Base-by-base conservation (phyloP, 441 rosid species). In the Hypseocharis bilobata region DNA sequence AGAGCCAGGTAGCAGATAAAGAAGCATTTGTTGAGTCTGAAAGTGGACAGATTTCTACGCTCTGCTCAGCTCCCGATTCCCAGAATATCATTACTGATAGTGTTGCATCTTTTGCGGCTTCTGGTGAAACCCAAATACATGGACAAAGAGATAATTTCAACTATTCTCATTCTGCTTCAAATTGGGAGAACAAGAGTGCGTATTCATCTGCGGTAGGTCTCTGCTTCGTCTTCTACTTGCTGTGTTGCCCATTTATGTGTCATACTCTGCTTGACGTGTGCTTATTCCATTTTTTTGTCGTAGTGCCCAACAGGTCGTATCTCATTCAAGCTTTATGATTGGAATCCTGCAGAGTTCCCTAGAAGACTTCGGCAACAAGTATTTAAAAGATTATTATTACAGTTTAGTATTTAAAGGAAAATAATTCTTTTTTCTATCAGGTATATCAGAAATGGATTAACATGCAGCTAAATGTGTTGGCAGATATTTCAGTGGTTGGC, bases 341-440 rank as follows among this genome's bases (percentile, higher is more conserved):
- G 98, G 98, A 93, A 93, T 78, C 98, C 98, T 1, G 98, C 98
- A 2, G 98, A 93, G 77, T 93, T 93, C 71, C 98, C 98, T 0
- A 81, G 98, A 79, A 88, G 96, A 81, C 96, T 93, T 32, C 96
- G 97, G 70, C 98, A 83, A 74, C 98, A 93, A 88, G 98, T 93
- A 92, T 76, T 78, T 83, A 75, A 83, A 80, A 76, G 74, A 70
- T 77, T 82, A 52, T 72, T 74, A 34, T 82, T 74, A 62, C 80
- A 84, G 87, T 88, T 86, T 85, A 80, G 92, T 84, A 78, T 81
- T 80, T 75, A 42, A 70, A 64, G 67, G 69, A 60, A 49, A 70
- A 19, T 59, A 30, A 16, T 44, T 61, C 29, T 62, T 59, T 54
- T 42, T 42, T 57, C 62, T 51, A 22, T 69, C 67, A 56, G 40